Base-by-base conservation (phyloP, 2,329 filamentous ascomycete species). In the Xylariales sp. region DNA sequence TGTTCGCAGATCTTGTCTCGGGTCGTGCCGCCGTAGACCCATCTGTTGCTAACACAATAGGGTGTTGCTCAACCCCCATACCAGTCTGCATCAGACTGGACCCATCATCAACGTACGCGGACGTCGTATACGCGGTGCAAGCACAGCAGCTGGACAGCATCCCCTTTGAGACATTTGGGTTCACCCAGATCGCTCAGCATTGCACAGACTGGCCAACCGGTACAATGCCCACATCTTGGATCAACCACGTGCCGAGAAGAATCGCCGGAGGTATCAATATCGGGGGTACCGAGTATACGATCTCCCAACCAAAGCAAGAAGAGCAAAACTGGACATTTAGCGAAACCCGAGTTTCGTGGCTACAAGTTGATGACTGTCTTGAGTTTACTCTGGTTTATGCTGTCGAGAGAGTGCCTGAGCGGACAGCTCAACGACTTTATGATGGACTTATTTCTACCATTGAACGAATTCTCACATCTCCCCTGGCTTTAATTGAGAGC, bases 1-100 rank as follows among this genome's bases (percentile, higher is more conserved):
- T 37, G 12, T 37, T 37, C 34, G 34, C 34, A 17, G 34, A 37
- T 18, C 15, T 37, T n/a, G 34, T 37, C 23, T 37, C 34, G n/a
- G 34, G 34, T 15, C 34, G 34, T 21, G 34, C 34, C 6, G 34
- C 24, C 8, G 20, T 28, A 12, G 34, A 37, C 25, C 12, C 34
- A 15, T 37, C 34, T 16, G 34, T 29, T 12, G 34, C 23, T 7
- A 25, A 29, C 25, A 25, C 23, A 13, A 6, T 29, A 25, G 34
- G 34, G n/a, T 37, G 34, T 15, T 37, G 34, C 21, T 29, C 34
- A 18, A 37, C 34, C 4, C 34, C 34, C 4, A 37, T 37, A 6
- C 34, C 34, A 13, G 34, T 37, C n/a, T 16, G 34, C 16, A 25
- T 29, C 14, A 23, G n/a, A 11, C 16, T 33, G 12, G 16, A 20